These are phyloP conservation scores for Ganoderma lingzhi DNA, from an alignment of 1,284 basidiomycete genomes.

Conservation along the genomic window DNA sequence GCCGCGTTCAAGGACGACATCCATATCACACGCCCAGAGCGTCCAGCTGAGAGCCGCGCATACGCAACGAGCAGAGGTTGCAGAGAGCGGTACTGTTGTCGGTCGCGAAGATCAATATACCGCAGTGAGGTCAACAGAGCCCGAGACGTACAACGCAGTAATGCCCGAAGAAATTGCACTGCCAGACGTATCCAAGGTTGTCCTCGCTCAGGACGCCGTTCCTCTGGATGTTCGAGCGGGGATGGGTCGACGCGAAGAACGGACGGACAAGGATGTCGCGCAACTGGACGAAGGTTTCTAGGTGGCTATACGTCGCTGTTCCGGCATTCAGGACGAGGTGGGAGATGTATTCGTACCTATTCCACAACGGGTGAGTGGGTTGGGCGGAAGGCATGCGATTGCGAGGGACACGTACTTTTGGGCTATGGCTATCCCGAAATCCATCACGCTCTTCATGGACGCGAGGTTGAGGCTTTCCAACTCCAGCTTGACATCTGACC, in stretches of 20 bases:
- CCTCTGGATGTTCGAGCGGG: constrained; percentile 70
- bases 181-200: constrained; percentile 84
- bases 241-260: constrained; percentile 61
- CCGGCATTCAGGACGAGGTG: constrained; percentile 89
- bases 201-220: constrained; percentile 72
- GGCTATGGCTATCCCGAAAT: constrained; percentile 66
- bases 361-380: background rate
- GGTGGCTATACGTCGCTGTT: constrained; percentile 64
- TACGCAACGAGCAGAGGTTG: constrained; percentile 57
- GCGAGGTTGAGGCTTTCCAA: constrained; percentile 76
- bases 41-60: constrained; percentile 16
- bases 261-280: constrained; percentile 61
- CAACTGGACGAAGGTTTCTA: constrained; percentile 59
- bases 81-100: constrained; percentile 62
- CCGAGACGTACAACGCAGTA: constrained; percentile 74
- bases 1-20: constrained; percentile 78
- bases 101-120: no score
- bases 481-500: constrained; percentile 67
- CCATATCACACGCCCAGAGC: constrained; percentile 79
- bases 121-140: background rate
- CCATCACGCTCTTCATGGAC: constrained; percentile 66
- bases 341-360: constrained; percentile 84
- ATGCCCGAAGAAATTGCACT: constrained; percentile 87
- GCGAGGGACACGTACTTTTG: constrained; percentile 55
- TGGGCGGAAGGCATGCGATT: background rate